Conservation (phyloP, 768 basidiomycete species). For the Podaxis sp. region DNA sequence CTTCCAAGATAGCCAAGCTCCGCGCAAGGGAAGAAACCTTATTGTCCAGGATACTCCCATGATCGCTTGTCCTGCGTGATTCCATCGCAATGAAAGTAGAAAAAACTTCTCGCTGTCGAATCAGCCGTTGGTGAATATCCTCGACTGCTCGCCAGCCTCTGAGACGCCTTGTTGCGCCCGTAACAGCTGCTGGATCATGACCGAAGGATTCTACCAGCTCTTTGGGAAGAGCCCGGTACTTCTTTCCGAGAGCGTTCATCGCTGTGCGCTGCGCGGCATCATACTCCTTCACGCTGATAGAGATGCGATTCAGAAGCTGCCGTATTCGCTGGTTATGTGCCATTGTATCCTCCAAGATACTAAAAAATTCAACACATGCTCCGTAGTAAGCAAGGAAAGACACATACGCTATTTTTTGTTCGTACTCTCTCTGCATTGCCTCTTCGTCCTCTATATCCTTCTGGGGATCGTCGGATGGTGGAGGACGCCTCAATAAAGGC, state of each 20-base stretch:
- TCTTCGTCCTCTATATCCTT: slow-evolving; percentile 37
- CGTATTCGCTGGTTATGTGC: slow-evolving; percentile 65
- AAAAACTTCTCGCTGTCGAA: slow-evolving; percentile 55
- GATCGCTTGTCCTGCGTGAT: slow-evolving; percentile 16
- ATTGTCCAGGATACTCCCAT: slow-evolving; percentile 45
- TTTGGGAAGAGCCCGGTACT: slow-evolving; percentile 47
- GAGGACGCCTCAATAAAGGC: neutral
- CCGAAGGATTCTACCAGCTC: slow-evolving; percentile 71
- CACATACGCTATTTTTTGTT: slow-evolving; percentile 50
- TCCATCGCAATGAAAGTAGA: slow-evolving; percentile 36
- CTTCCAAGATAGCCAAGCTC: slow-evolving; percentile 47
- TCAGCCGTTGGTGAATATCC: slow-evolving; percentile 62
- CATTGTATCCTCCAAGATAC: slow-evolving; percentile 55
- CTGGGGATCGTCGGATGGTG: slow-evolving; percentile 23
- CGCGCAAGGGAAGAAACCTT: slow-evolving; percentile 48
- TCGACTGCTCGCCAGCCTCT: slow-evolving; percentile 72
- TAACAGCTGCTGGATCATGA: slow-evolving; percentile 76
- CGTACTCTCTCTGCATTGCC: slow-evolving; percentile 51
- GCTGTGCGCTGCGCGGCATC: slow-evolving; percentile 54
- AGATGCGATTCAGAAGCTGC: slow-evolving; percentile 63
- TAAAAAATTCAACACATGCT: slow-evolving; percentile 21
- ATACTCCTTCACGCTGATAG: slow-evolving; percentile 59
- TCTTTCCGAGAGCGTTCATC: slow-evolving; percentile 41
- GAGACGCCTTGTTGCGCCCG: slow-evolving; percentile 54
- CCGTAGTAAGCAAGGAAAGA: slow-evolving; percentile 8